phyloP scores from a whole-genome alignment of 768 basidiomycete genomes.

The Suillus subalutaceus region DNA sequence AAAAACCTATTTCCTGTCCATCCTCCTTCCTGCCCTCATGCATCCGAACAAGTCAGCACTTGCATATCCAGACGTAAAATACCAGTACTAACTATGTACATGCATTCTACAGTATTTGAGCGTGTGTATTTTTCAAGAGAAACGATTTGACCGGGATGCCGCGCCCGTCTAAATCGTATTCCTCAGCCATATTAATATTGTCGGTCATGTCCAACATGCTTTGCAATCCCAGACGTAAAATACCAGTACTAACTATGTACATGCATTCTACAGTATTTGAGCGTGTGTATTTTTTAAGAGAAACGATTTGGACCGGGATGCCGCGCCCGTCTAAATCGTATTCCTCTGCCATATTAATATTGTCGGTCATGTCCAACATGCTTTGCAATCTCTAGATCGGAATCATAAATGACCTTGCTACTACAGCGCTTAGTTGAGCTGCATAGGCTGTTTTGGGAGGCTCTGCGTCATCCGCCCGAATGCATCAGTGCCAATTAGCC shows the following conservation, averaged over 20 bases:
- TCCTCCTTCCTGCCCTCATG: not conserved
- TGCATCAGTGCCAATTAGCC: no score
- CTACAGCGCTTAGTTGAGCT: no score
- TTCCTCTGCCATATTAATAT: no score
- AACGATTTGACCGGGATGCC: not conserved
- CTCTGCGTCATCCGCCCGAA: no score
- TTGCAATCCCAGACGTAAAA: not conserved
- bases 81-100: not conserved
- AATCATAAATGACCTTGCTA: no score
- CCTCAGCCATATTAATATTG: no score
- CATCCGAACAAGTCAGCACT: not conserved
- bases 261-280: not conserved
- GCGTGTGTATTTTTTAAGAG: not conserved
- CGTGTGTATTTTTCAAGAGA: not conserved
- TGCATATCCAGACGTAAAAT: not conserved
- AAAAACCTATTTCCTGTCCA: not conserved
- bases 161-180: no score
- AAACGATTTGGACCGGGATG: not conserved
- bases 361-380: no score
- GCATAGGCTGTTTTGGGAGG: no score
- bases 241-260: not conserved
- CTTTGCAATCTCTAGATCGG: no score
- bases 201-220: no score
- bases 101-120: not conserved
- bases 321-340: no score